Evolutionary conservation across 176 grass and related monocot species (phyloP), one percentile per base, ranked within the genome.

Genomic region (Eragrostis curvula): DNA sequence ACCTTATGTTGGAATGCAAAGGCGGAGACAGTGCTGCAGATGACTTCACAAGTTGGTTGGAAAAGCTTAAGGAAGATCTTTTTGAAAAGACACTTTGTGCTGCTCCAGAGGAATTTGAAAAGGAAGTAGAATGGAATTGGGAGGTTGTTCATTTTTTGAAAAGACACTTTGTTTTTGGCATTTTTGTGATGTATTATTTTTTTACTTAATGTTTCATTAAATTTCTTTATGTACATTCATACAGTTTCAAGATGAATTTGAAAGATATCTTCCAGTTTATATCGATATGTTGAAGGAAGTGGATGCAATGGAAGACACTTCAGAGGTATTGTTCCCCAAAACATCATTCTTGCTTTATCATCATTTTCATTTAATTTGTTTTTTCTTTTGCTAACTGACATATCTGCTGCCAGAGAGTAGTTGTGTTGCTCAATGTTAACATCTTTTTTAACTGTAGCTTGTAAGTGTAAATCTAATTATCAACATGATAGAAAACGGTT

Each of bases 211-310:
- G 27, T n/a, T 39, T 74, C 18, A 74, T 55, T 39, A 49, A 70
- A 25, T 55, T 21, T 55, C 3, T 36, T 56, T 21, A 9, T 56
- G 55, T n/a, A 55, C n/a, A 23, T 70, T 14, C 8, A 64, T 49
- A 9, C 43, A 83, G 81, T 81, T 81, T 30, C 67, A 81, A 81
- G 79, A 81, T 47, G 79, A 81, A 81, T 59, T 81, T 71, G 27
- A 39, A n/a, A 81, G 79, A 46, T 81, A 61, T 25, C 40, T 71
- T 71, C 67, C 52, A 9, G 20, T 46, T 60, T 81, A 81, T 71
- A 70, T 81, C 59, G 53, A 61, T 44, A 81, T 71, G 25, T 61
- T 81, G 41, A 28, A 71, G 13, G 67, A 81, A 61, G 67, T 71
- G 41, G 53, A 81, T 48, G 66, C 67, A n/a, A 81, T 81, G 53